phyloP scores from a whole-genome alignment of 148 eudicot species.

The Chenopodium berlandieri region DNA sequence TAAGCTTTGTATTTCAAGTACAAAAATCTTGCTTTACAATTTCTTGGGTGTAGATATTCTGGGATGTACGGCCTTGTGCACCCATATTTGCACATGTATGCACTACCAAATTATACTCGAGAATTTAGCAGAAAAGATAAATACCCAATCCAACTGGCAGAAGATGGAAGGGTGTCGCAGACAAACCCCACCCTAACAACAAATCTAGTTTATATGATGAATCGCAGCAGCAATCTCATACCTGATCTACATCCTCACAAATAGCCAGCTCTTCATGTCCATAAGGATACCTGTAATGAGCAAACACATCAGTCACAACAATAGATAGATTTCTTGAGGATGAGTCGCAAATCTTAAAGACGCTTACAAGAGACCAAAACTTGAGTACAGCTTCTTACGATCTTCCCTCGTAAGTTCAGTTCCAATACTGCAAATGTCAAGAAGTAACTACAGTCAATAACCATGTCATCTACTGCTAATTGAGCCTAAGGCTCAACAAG shows the following conservation, averaged over 20 bases:
- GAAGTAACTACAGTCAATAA: constrained; percentile 6
- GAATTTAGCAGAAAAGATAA: neutral
- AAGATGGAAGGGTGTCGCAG: neutral
- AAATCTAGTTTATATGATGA: constrained; percentile 3
- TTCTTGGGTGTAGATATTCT: neutral
- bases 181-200: neutral
- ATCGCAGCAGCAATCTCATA: constrained; percentile 21
- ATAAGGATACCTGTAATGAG: constrained; percentile 67
- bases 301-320: constrained; percentile 11
- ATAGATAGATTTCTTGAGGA: neutral
- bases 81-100: neutral
- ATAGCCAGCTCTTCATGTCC: constrained; percentile 96
- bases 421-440: constrained; percentile 66
- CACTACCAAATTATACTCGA: neutral
- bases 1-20: neutral
- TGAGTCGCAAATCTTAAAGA: constrained; percentile 4
- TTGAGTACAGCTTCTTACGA: constrained; percentile 84
- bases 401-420: constrained; percentile 98
- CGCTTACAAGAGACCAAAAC: constrained; percentile 87
- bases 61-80: neutral
- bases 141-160: neutral
- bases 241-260: constrained; percentile 98
- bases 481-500: constrained; percentile 1
- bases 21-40: neutral
- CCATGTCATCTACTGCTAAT: neutral